phyloP scores from a whole-genome alignment of 176 grass and related monocot genomes.

The Zea luxurians region DNA sequence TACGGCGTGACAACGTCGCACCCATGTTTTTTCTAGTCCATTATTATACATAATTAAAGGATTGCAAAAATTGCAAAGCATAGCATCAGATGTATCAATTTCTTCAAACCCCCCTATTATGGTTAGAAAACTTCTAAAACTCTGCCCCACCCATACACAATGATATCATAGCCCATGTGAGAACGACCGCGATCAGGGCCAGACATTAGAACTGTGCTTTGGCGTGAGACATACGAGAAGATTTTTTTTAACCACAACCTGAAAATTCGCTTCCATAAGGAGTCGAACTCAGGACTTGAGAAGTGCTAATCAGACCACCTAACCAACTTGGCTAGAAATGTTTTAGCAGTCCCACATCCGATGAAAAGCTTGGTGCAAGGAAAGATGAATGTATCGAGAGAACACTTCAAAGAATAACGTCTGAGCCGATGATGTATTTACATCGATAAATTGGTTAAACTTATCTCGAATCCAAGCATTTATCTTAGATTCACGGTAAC shows the following conservation, averaged over 20 bases:
- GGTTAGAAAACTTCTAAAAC: neutral
- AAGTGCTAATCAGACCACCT: too few species aligned
- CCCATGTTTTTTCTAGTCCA: neutral
- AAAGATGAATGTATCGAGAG: neutral
- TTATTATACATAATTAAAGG: slow-evolving; percentile 3
- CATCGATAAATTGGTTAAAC: neutral
- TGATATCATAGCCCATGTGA: too few species aligned
- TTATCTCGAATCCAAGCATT: neutral
- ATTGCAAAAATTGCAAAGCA: neutral
- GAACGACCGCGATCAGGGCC: too few species aligned
- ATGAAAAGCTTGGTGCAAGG: slow-evolving; percentile 19
- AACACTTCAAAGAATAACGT: slow-evolving; percentile 2
- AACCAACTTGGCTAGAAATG: neutral
- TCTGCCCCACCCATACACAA: too few species aligned
- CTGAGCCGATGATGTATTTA: neutral
- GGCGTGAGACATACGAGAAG: too few species aligned
- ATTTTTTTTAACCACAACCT: too few species aligned
- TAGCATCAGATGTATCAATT: neutral
- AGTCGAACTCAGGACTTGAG: too few species aligned
- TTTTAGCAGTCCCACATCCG: neutral
- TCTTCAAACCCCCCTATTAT: neutral
- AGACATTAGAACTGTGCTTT: too few species aligned
- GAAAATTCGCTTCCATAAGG: too few species aligned
- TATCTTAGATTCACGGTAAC: neutral
- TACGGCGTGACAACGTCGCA: too few species aligned